A percentile compares a stretch with the other conserved stretches of the same genome.
Conservation (phyloP, 768 basidiomycete species). For the Auricularia heimuer region DNA sequence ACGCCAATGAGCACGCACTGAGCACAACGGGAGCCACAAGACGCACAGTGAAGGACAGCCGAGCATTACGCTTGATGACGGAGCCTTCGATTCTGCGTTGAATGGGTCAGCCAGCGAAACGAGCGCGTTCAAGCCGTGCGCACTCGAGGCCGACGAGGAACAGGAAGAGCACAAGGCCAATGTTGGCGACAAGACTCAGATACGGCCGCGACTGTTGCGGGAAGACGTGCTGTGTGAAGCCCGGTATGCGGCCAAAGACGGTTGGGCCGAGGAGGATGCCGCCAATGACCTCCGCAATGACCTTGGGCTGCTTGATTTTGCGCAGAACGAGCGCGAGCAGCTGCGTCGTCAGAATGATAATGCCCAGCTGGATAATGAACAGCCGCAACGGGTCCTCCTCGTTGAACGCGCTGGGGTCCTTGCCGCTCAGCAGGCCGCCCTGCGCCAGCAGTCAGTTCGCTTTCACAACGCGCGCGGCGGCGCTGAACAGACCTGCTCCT, state of each 20-base stretch:
- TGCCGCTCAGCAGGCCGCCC: constrained; percentile 69
- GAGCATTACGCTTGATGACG: constrained; percentile 50
- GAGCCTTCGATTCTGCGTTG: constrained; percentile 53
- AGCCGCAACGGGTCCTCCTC: constrained; percentile 57
- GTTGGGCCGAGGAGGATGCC: constrained; percentile 82
- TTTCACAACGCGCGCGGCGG: no score
- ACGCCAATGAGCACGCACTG: background rate
- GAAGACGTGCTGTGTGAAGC: constrained; percentile 81
- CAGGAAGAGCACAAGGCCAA: constrained; percentile 79
- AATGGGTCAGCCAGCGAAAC: background rate
- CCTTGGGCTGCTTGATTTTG: constrained; percentile 77
- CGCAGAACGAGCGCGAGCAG: constrained; percentile 60
- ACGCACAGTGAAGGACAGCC: constrained; percentile 16
- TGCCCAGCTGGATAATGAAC: constrained; percentile 72
- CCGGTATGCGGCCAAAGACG: constrained; percentile 71
- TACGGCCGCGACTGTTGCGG: constrained; percentile 61
- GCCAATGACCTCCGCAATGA: constrained; percentile 76
- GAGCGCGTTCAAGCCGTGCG: background rate
- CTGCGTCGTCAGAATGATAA: constrained; percentile 77
- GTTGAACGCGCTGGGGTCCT: constrained; percentile 61
- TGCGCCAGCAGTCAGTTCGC: constrained; percentile 17
- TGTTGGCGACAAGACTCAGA: constrained; percentile 78
- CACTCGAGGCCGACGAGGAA: constrained; percentile 84
- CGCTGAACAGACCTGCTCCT: background rate
- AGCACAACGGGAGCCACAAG: background rate